Percentiles rank a stretch among this genome's conserved stretches.
phyloP scores from a whole-genome alignment of 2,329 filamentous ascomycete species.

The Chaetomiaceae sp. region DNA sequence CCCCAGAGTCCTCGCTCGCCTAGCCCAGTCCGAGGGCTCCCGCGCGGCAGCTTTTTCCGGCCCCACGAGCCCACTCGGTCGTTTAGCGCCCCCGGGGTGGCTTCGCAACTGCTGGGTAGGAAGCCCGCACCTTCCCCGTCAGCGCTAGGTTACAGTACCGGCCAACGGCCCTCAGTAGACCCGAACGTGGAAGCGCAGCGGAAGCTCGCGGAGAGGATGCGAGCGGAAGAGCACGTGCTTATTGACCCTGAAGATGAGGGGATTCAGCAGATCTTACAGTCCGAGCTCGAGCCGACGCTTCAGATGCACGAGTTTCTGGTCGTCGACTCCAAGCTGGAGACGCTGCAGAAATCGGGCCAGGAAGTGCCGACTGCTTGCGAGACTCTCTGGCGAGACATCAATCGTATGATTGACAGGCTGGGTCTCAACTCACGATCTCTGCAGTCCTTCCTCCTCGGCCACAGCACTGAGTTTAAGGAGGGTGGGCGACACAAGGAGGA shows the following conservation, averaged over 20 bases:
- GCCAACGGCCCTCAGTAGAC: conserved; percentile 38
- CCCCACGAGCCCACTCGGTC: conserved; percentile 47
- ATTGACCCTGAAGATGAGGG: conserved; percentile 65
- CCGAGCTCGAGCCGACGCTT: conserved; percentile 55
- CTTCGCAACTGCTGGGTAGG: conserved; percentile 46
- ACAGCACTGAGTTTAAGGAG: conserved; percentile 50
- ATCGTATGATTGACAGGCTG: conserved; percentile 89
- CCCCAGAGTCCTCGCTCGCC: conserved; percentile 62
- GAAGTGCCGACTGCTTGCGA: conserved; percentile 55
- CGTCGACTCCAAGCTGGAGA: conserved; percentile 34
- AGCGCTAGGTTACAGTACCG: conserved; percentile 28
- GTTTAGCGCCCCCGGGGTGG: conserved; percentile 54
- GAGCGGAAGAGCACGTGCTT: conserved; percentile 51
- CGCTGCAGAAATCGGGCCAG: conserved; percentile 9
- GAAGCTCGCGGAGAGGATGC: conserved; percentile 47
- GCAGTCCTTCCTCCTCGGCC: conserved; percentile 59
- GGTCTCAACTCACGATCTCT: conserved; percentile 74
- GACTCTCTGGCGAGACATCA: conserved; percentile 70
- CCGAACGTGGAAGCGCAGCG: conserved; percentile 45
- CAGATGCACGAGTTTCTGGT: conserved; percentile 63
- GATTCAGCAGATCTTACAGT: conserved; percentile 55
- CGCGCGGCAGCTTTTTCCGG: conserved; percentile 44
- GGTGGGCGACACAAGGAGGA: conserved; percentile 57
- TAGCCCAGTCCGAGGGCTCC: conserved; percentile 58
- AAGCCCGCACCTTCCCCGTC: conserved; percentile 31